A percentile compares a stretch with the other conserved stretches of the same genome.
Conservation (phyloP, 1,139 yeast genomes). For the Magnusiomyces magnusii region DNA sequence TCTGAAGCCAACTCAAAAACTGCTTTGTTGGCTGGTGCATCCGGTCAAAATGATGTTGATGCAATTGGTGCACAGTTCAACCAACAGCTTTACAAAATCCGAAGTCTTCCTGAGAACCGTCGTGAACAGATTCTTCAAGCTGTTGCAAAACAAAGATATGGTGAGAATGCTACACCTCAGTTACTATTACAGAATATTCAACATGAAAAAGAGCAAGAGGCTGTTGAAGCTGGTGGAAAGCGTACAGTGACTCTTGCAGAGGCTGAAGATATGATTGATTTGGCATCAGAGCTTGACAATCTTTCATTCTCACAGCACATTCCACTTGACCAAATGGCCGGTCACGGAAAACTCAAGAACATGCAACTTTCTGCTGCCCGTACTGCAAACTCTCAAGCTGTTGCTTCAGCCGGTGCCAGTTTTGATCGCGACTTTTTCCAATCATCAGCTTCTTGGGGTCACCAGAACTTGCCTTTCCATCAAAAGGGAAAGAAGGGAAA, state of each 20-base stretch:
- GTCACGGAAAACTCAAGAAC: constrained; percentile 7
- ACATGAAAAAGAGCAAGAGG: constrained; percentile 2
- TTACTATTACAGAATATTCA: background rate
- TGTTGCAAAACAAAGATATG: constrained; percentile 14
- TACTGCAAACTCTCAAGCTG: constrained; percentile 23
- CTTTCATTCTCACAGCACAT: constrained; percentile 77
- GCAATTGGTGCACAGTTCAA: constrained; percentile 57
- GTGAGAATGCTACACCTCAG: constrained; percentile 13
- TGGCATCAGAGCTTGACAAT: constrained; percentile 59
- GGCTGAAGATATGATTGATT: constrained; percentile 43
- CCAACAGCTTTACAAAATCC: constrained; percentile 57
- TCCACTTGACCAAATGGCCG: constrained; percentile 31
- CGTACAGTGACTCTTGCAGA: background rate
- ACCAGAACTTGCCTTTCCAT: constrained; percentile 66
- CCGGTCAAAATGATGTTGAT: constrained; percentile 27
- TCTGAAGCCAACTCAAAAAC: constrained; percentile 25
- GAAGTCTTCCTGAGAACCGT: constrained; percentile 57
- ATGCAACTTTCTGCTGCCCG: constrained; percentile 30
- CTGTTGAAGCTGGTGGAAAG: constrained; percentile 26
- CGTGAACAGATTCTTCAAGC: constrained; percentile 62
- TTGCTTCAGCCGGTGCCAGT: constrained; percentile 62
- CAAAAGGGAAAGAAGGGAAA: constrained; percentile 54
- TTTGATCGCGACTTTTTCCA: constrained; percentile 79
- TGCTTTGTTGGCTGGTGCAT: constrained; percentile 18
- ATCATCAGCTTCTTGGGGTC: constrained; percentile 57